Evolutionary conservation across 2,329 filamentous ascomycete species (phyloP).

Genomic region (Pyrenophora seminiperda): DNA sequence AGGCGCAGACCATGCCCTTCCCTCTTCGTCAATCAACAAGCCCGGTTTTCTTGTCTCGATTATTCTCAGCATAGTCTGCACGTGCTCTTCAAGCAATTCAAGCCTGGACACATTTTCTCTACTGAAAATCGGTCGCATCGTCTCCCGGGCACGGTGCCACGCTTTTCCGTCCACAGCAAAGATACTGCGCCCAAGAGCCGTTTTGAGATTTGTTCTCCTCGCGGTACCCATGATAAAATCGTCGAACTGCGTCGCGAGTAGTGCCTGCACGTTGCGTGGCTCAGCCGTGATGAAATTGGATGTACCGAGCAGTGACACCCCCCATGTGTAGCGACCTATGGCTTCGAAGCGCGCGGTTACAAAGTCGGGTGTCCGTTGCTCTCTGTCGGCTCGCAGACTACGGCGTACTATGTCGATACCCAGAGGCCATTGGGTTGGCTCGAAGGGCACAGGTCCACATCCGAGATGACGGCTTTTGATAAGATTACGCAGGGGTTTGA

Average conservation of each 20-base stretch:
- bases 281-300: conserved; percentile 8
- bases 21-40: not conserved
- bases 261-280: conserved; percentile 8
- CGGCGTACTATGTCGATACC: conserved; percentile 4
- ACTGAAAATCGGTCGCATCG: conserved; percentile 10
- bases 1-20: not conserved
- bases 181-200: conserved; percentile 11
- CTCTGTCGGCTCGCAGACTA: conserved; percentile 1
- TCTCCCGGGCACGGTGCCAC: conserved; percentile 9
- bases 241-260: conserved; percentile 9
- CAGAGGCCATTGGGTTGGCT: conserved; percentile 1
- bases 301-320: conserved; percentile 1
- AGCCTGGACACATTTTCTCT: conserved; percentile 5
- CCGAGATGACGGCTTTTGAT: conserved; percentile 1
- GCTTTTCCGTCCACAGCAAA: conserved; percentile 10
- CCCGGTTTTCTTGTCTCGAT: not conserved
- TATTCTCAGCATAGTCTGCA: not conserved
- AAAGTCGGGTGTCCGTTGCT: conserved; percentile 10
- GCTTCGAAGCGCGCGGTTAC: not conserved
- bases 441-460: conserved; percentile 3
- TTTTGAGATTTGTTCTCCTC: conserved; percentile 4
- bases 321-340: conserved; percentile 9
- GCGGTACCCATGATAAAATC: conserved; percentile 12
- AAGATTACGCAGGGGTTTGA: conserved; percentile 1
- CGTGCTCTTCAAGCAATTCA: conserved; percentile 7